phyloP scores from a whole-genome alignment of 208 protist genomes.

The Trypanosoma rangeli region DNA sequence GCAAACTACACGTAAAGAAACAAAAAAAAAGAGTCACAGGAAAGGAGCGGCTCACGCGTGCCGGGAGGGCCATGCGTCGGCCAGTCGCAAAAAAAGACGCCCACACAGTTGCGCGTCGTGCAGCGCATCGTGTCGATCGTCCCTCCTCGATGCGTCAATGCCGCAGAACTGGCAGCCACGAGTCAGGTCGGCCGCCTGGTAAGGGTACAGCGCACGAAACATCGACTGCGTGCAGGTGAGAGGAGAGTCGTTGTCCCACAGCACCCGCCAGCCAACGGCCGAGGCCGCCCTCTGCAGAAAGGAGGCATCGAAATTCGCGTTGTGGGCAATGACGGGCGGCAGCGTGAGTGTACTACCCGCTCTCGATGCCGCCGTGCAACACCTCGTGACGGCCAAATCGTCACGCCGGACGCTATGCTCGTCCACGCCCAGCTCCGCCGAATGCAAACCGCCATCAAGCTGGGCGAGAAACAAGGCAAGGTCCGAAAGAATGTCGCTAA shows the following conservation, averaged over 20 bases:
- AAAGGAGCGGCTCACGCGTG: not conserved
- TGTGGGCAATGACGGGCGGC: conserved; percentile 74
- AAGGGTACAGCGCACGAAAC: conserved; percentile 45
- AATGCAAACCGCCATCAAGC: not conserved
- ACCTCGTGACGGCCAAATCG: not conserved
- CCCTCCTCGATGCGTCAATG: conserved; percentile 33
- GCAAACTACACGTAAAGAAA: not conserved
- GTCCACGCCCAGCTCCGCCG: not conserved
- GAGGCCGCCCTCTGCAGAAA: conserved; percentile 43
- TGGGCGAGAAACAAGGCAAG: conserved; percentile 35
- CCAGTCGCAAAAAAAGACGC: conserved; percentile 43
- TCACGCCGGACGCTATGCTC: not conserved
- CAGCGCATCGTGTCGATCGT: conserved; percentile 45
- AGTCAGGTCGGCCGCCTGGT: conserved; percentile 40
- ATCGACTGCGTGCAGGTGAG: conserved; percentile 55
- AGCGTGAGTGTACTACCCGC: conserved; percentile 18
- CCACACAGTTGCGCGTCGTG: conserved; percentile 58
- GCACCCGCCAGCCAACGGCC: conserved; percentile 39
- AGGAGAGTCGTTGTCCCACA: conserved; percentile 48
- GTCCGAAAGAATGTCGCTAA: conserved; percentile 29
- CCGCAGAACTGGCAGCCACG: conserved; percentile 38
- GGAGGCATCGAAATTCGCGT: conserved; percentile 52
- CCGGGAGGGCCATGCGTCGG: conserved; percentile 8
- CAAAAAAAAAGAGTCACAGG: not conserved
- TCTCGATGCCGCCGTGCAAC: not conserved